Percentiles rank a stretch among this genome's conserved stretches.
Evolutionary conservation across 208 protist species (phyloP).

Genomic region (Leishmania aethiopica): DNA sequence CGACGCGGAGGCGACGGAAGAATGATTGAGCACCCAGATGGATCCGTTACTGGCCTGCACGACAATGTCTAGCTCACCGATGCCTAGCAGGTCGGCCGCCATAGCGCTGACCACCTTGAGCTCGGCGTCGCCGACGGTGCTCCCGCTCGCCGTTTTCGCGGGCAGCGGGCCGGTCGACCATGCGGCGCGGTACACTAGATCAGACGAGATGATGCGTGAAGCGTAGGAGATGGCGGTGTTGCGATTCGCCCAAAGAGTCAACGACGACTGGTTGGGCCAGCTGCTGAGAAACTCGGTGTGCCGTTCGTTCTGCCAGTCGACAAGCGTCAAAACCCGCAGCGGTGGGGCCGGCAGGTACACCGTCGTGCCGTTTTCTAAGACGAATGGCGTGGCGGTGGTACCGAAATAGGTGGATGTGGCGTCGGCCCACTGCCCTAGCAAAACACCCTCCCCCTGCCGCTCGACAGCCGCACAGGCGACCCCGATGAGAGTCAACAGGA

Average conservation of each 20-base stretch:
- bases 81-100: conserved; percentile 41
- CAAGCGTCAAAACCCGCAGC: conserved; percentile 24
- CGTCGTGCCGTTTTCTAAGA: neutral
- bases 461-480: neutral
- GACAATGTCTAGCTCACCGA: conserved; percentile 44
- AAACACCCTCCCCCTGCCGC: conserved; percentile 8
- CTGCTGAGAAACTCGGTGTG: conserved; percentile 31
- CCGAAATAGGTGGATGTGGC: conserved; percentile 24
- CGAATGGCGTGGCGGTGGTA: neutral
- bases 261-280: conserved; percentile 21
- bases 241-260: conserved; percentile 23
- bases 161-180: conserved; percentile 12
- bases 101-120: conserved; percentile 49
- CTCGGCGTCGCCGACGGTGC: neutral
- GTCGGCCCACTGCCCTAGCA: conserved; percentile 19
- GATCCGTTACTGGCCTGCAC: conserved; percentile 47
- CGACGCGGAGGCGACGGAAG: neutral
- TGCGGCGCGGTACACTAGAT: conserved; percentile 3
- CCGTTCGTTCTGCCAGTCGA: conserved; percentile 27
- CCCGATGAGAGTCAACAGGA: neutral
- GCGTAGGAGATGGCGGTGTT: conserved; percentile 6
- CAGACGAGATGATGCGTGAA: neutral
- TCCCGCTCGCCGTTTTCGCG: neutral
- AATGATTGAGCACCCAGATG: conserved; percentile 38
- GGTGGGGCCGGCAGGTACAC: conserved; percentile 4